Percentiles rank a stretch among this genome's conserved stretches.
Conservation (phyloP, 768 basidiomycete genomes). For the Calocera cornea region DNA sequence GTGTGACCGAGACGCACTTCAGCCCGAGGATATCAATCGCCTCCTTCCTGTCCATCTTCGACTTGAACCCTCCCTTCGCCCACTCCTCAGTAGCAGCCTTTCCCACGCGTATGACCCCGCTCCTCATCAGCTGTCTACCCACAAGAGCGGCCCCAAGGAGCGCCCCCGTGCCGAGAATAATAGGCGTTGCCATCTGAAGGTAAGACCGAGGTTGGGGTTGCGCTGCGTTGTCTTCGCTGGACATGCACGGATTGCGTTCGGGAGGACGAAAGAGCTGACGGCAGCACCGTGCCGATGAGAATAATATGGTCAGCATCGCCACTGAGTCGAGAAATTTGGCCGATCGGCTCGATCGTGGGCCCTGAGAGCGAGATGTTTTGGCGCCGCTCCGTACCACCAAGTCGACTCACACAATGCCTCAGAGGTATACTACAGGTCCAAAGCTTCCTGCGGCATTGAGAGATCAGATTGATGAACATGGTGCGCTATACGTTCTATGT, state of each 20-base stretch:
- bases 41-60: slow-evolving; percentile 93
- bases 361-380: background rate
- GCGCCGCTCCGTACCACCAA: background rate
- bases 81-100: slow-evolving; percentile 64
- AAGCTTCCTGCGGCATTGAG: slow-evolving; percentile 15
- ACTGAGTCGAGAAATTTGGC: background rate
- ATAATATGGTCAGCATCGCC: background rate
- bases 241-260: background rate
- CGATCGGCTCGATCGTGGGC: background rate
- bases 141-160: slow-evolving; percentile 64
- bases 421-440: slow-evolving; percentile 8
- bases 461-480: slow-evolving; percentile 13
- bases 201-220: background rate
- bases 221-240: background rate
- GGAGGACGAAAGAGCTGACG: background rate
- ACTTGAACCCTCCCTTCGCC: slow-evolving; percentile 85
- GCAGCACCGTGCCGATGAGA: background rate
- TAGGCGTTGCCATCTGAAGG: slow-evolving; percentile 55
- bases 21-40: slow-evolving; percentile 83
- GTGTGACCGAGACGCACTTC: slow-evolving; percentile 44
- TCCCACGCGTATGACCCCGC: slow-evolving; percentile 41
- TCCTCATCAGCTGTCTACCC: slow-evolving; percentile 56
- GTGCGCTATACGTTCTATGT: slow-evolving; percentile 8
- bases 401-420: background rate
- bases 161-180: slow-evolving; percentile 55